These are phyloP conservation scores for Balansia obtecta DNA, from an alignment of 2,329 filamentous ascomycete genomes.

Conservation along the genomic window DNA sequence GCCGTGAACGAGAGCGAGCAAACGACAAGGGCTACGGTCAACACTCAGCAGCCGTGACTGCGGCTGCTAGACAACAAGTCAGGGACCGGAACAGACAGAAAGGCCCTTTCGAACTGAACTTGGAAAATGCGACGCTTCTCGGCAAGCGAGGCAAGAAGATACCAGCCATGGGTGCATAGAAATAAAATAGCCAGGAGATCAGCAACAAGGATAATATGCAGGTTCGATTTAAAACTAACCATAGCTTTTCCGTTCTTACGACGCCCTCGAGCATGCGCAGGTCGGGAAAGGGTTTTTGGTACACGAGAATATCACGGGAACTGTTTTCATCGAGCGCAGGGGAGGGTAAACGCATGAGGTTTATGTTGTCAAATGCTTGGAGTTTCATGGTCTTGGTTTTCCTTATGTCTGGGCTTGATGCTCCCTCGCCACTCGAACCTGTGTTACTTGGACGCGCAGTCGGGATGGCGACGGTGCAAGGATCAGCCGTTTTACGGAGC, in stretches of 20 bases:
- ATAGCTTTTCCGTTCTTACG: background rate
- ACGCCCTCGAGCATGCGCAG: background rate
- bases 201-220: no score
- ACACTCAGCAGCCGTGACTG: conserved; percentile 72
- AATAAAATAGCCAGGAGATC: background rate
- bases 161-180: conserved; percentile 28
- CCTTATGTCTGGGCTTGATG: background rate
- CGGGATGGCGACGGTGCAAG: background rate
- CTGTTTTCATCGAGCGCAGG: no score
- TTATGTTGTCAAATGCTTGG: background rate
- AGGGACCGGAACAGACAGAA: conserved; percentile 53
- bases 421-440: background rate
- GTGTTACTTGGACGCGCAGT: background rate
- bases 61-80: conserved; percentile 72
- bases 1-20: conserved; percentile 18
- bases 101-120: conserved; percentile 80
- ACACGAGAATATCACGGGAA: background rate
- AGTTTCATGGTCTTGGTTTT: background rate
- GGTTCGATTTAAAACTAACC: no score
- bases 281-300: background rate
- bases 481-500: background rate
- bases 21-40: conserved; percentile 67
- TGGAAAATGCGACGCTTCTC: conserved; percentile 82
- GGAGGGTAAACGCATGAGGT: no score
- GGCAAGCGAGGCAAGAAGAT: conserved; percentile 54